Base-by-base conservation (phyloP, 257 asterid species). In the Solanum paucissectum region DNA sequence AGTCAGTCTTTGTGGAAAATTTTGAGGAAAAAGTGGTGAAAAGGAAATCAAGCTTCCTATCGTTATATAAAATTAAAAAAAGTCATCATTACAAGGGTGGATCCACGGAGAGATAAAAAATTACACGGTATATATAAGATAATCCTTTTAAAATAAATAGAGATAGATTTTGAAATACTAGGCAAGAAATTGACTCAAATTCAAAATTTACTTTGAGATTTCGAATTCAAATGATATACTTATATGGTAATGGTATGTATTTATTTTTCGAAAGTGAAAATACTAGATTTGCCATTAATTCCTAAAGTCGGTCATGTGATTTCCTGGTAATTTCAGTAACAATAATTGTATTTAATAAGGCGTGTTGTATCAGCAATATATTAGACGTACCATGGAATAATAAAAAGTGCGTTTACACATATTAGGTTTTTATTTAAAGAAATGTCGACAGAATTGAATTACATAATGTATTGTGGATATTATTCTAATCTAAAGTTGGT, bases 1-100 rank as follows among this genome's bases (percentile, higher is more conserved):
- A 68, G 64, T 85, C 32, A 0, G 87, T 85, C 87, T 37, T 85
- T 9, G 66, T 40, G 87, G 66, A 85, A 85, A 40, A 9, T 40
- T 27, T 20, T 13, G 12, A 38, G 87, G 58, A 85, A 85, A 36
- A 37, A 49, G 40, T 33, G 21, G 32, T 85, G 87, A 68, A 85
- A 68, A 46, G 12, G 64, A 64, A 68, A 9, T 34, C 4, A 27
- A 40, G 4, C 3, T 66, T 85, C 40, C 20, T 60, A n/a, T 0
- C 10, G 5, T 40, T 14, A 44, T 23, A 44, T 14, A 13, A 29
- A 14, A 37, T 4, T 6, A 6, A 55, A 55, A 27, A 5, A 46
- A 25, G 29, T 81, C 85, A 5, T 27, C 40, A 27, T 46, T 27
- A 58, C 25, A 58, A 46, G 55, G 55, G 10, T 20, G 64, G 64